phyloP scores from a whole-genome alignment of 768 basidiomycete genomes.

The Xanthoconium purpureum region DNA sequence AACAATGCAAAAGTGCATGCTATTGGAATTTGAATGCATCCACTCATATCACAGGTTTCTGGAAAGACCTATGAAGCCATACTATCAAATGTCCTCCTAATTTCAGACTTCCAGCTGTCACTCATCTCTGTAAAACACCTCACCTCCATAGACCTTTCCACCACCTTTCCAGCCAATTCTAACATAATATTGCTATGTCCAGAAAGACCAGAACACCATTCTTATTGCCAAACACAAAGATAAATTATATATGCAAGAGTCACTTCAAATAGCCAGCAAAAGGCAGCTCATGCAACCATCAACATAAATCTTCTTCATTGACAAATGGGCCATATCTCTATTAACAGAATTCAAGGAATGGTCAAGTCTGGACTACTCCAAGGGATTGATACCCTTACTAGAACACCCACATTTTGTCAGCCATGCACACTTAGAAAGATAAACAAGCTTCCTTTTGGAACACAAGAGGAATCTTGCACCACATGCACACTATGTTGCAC shows the following conservation, averaged over 20 bases:
- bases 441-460: not conserved
- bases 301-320: not conserved
- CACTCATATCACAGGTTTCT: no score
- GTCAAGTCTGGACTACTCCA: not conserved
- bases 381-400: not conserved
- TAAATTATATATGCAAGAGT: not conserved
- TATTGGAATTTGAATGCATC: no score
- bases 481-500: no score
- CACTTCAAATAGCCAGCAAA: not conserved
- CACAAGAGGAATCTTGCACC: no score
- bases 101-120: not conserved
- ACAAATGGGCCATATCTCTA: not conserved
- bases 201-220: not conserved
- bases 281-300: not conserved
- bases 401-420: not conserved
- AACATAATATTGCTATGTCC: not conserved
- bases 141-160: not conserved
- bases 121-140: not conserved
- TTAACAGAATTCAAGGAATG: not conserved
- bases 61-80: not conserved
- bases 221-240: not conserved
- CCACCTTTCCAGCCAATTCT: not conserved
- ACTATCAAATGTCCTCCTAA: not conserved
- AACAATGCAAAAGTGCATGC: not conserved
- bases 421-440: not conserved